A percentile compares a stretch with the other conserved stretches of the same genome.
phyloP scores from a whole-genome alignment of 768 basidiomycete genomes.

The Mycena epipterygia region DNA sequence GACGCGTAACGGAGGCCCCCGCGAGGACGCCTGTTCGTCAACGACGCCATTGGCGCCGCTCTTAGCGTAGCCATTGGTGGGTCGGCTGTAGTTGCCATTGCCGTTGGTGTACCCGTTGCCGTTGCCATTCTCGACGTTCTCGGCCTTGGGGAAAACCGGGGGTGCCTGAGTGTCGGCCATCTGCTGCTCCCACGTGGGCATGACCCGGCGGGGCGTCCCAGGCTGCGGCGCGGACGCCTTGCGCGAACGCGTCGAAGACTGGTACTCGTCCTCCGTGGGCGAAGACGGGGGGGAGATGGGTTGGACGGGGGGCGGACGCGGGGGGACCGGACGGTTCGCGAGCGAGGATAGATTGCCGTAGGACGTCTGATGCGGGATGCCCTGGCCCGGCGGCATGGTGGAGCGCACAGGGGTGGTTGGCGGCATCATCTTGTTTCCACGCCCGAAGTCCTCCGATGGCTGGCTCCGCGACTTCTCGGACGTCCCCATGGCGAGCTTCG shows the following conservation, averaged over 20 bases:
- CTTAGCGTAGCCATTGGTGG: constrained; percentile 16
- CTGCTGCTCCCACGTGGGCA: constrained; percentile 44
- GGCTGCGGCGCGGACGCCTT: constrained; percentile 45
- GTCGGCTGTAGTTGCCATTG: constrained; percentile 10
- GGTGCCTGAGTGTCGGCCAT: constrained; percentile 24
- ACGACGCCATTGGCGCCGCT: constrained; percentile 5
- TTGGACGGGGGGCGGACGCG: constrained; percentile 60
- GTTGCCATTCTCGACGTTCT: constrained; percentile 12
- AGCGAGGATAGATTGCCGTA: constrained; percentile 49
- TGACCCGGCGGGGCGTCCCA: constrained; percentile 44
- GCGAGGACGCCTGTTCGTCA: constrained; percentile 14
- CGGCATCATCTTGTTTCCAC: constrained; percentile 38
- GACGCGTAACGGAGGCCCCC: not conserved
- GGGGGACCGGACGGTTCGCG: constrained; percentile 73
- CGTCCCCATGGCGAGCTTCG: constrained; percentile 72
- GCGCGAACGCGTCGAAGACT: constrained; percentile 40
- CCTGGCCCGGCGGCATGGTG: not conserved
- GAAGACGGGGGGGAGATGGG: constrained; percentile 64
- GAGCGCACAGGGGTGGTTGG: constrained; percentile 46
- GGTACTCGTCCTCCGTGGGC: constrained; percentile 56
- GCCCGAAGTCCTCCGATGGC: constrained; percentile 34
- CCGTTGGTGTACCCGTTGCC: constrained; percentile 10
- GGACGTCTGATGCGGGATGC: constrained; percentile 40
- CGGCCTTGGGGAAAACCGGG: constrained; percentile 21
- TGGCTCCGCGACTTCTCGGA: constrained; percentile 52